phyloP scores from a whole-genome alignment of 176 grass and related monocot genomes.

The Areca catechu region DNA sequence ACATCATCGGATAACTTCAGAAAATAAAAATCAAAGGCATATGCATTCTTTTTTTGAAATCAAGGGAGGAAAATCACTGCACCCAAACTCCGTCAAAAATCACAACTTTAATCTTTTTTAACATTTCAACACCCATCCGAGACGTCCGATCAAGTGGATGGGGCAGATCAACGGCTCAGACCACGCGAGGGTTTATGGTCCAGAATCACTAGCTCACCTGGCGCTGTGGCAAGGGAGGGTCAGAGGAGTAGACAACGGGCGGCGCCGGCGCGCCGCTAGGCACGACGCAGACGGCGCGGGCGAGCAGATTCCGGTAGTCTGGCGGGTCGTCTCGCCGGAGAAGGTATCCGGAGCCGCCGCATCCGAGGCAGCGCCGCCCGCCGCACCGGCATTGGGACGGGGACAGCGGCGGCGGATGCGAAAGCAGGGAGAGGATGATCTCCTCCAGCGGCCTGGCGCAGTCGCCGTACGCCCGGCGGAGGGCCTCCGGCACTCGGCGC shows the following conservation, averaged over 20 bases:
- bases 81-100: no score
- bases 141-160: no score
- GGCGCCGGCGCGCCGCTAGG: not conserved
- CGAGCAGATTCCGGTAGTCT: conserved; percentile 21
- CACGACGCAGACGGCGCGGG: conserved; percentile 5
- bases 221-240: conserved; percentile 5
- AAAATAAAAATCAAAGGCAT: no score
- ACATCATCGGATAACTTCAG: no score
- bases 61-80: no score
- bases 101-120: no score
- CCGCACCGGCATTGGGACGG: conserved; percentile 1
- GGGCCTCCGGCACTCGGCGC: conserved; percentile 2
- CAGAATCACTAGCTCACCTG: conserved; percentile 2
- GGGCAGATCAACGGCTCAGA: no score
- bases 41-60: no score
- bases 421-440: conserved; percentile 23
- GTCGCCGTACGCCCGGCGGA: conserved; percentile 10
- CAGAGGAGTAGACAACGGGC: conserved; percentile 1
- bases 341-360: conserved; percentile 8
- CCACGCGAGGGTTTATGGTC: no score
- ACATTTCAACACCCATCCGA: no score
- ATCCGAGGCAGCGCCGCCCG: conserved; percentile 10
- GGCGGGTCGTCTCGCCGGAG: conserved; percentile 13
- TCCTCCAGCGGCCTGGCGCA: conserved; percentile 20
- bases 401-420: not conserved